These are phyloP conservation scores for Colletotrichum lentis DNA, from an alignment of 2,329 filamentous ascomycete species.

Conservation along the genomic window DNA sequence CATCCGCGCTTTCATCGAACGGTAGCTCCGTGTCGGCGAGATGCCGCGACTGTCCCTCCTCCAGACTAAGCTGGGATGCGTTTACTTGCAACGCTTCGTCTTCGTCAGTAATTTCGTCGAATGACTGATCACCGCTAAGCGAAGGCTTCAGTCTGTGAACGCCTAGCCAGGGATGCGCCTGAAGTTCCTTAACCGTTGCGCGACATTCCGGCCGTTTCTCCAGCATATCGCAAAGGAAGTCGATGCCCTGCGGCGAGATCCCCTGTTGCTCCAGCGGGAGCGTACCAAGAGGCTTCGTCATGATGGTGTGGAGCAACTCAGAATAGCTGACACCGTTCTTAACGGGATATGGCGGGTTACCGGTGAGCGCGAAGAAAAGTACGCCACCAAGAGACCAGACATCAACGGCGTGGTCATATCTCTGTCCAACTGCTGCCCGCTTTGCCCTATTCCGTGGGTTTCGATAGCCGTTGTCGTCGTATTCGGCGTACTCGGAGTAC, in stretches of 20 bases:
- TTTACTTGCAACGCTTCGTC: conserved; percentile 62
- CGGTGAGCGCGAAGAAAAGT: conserved; percentile 84
- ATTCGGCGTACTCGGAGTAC: conserved; percentile 76
- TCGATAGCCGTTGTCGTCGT: conserved; percentile 74
- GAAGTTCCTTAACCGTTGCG: conserved; percentile 75
- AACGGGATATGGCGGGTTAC: conserved; percentile 81
- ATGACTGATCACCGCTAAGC: conserved; percentile 56
- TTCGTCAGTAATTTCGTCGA: conserved; percentile 70
- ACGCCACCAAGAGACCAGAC: conserved; percentile 97
- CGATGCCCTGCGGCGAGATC: conserved; percentile 73
- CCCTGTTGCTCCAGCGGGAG: conserved; percentile 65
- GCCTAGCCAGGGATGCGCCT: conserved; percentile 77
- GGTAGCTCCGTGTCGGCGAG: conserved; percentile 38
- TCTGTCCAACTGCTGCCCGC: conserved; percentile 61
- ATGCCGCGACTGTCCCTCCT: conserved; percentile 52
- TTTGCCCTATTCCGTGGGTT: conserved; percentile 70
- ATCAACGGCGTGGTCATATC: conserved; percentile 92
- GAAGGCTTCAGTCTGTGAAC: conserved; percentile 42
- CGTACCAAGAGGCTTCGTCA: conserved; percentile 77
- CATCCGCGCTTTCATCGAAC: conserved; percentile 47
- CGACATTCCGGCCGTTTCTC: conserved; percentile 80
- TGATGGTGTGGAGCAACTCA: conserved; percentile 84
- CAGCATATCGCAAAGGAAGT: conserved; percentile 82
- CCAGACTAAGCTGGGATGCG: conserved; percentile 71
- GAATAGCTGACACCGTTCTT: conserved; percentile 78